These are phyloP conservation scores for Kockiozyma suomiensis DNA, from an alignment of 805 yeast species.

Conservation along the genomic window DNA sequence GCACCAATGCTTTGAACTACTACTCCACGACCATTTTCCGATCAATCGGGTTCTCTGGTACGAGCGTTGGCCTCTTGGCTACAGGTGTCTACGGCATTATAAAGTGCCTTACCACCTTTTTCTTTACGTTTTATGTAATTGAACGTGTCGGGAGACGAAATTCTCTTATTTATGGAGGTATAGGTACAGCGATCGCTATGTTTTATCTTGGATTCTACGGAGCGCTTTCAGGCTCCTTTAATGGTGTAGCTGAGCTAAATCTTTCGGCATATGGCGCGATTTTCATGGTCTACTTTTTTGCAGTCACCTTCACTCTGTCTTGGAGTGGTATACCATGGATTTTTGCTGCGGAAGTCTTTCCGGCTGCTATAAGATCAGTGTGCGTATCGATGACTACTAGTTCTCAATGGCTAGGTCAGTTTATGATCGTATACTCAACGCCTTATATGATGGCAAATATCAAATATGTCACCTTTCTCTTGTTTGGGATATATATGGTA, in stretches of 20 bases:
- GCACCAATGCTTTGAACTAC: slow-evolving; percentile 56
- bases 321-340: slow-evolving; percentile 49
- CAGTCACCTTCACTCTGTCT: slow-evolving; percentile 17
- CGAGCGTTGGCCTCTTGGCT: slow-evolving; percentile 49
- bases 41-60: slow-evolving; percentile 53
- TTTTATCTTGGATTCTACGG: slow-evolving; percentile 28
- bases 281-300: slow-evolving; percentile 24
- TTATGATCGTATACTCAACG: slow-evolving; percentile 47
- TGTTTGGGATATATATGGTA: slow-evolving; percentile 35
- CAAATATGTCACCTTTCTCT: slow-evolving; percentile 23
- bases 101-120: slow-evolving; percentile 60
- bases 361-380: slow-evolving; percentile 67
- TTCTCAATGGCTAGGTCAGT: slow-evolving; percentile 67
- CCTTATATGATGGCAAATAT: slow-evolving; percentile 47
- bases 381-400: slow-evolving; percentile 62
- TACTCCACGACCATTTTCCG: slow-evolving; percentile 51
- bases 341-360: slow-evolving; percentile 65
- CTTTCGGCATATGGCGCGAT: slow-evolving; percentile 17
- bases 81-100: slow-evolving; percentile 51
- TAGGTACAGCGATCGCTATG: slow-evolving; percentile 55
- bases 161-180: slow-evolving; percentile 61
- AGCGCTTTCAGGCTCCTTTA: slow-evolving; percentile 17
- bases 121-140: slow-evolving; percentile 79
- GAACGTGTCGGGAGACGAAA: slow-evolving; percentile 74
- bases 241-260: slow-evolving; percentile 3